Evolutionary conservation across 495 filamentous ascomycete genomes (phyloP), one percentile per base, ranked within the genome.

Genomic region (Xylaria venustula): DNA sequence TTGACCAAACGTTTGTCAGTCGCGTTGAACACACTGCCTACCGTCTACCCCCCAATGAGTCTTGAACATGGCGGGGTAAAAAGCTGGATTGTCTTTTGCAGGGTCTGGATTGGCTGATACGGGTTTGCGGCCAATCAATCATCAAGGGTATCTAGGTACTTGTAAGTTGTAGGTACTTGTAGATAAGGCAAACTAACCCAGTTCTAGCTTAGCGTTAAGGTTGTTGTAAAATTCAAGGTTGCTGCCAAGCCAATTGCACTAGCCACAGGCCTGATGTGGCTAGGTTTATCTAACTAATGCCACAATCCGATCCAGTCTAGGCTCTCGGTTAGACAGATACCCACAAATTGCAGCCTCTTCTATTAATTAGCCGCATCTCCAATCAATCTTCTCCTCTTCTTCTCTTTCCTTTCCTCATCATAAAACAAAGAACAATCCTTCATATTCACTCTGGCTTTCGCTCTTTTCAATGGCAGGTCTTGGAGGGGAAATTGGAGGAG

Each of bases 401-500:
- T 71, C 66, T 71, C 70, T 68, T 60, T 71, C 67, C 73, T 81
- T 75, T 73, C 73, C 74, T 81, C 75, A 70, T 75, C 75, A 78
- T 85, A 78, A 83, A 75, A 87, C 85, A 84, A 82, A 74, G 37
- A 55, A 77, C 71, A 73, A 84, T 86, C 88, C 87, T 88, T 82
- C 86, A 81, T 84, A 91, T 91, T 89, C 88, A 90, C 87, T 91
- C 88, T 85, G 85, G 81, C 80, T 85, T 83, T 72, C 70, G 76
- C 79, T 77, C 55, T 68, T 75, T 48, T 62, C 81, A 76, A 82
- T 83, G 83, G 74, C 79, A 80, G 70, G 64, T 79, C 75, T 79
- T 84, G 84, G 88, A 90, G 85, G 87, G 87, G 87, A 89, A 89
- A 90, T 65, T 80, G 86, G 81, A 86, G 85, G 88, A 85, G 71